Percentiles rank a stretch among this genome's conserved stretches.
Evolutionary conservation across 805 yeast genomes (phyloP).

Genomic region (Yamadazyma kitorensis): DNA sequence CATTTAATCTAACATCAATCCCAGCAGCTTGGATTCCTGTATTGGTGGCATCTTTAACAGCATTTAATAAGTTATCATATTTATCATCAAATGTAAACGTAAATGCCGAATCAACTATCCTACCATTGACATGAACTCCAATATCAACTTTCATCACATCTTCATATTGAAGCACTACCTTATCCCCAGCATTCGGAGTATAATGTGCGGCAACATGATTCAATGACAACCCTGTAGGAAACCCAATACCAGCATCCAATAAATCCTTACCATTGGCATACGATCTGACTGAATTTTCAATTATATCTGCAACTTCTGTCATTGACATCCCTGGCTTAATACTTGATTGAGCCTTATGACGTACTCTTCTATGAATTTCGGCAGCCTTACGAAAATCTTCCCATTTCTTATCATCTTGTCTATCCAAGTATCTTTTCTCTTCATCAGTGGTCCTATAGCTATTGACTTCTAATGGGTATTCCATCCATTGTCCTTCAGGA

Average conservation of each 20-base stretch:
- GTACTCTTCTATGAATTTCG: constrained; percentile 89
- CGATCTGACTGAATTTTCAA: constrained; percentile 80
- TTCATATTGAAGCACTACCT: constrained; percentile 70
- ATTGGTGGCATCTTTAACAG: constrained; percentile 90
- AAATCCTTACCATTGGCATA: constrained; percentile 66
- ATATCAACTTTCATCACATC: constrained; percentile 97
- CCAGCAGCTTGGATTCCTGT: constrained; percentile 94
- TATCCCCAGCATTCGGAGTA: constrained; percentile 95
- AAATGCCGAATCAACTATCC: constrained; percentile 92
- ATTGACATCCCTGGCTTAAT: constrained; percentile 91
- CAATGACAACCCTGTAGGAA: constrained; percentile 95
- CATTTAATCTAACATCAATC: constrained; percentile 91
- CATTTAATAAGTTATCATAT: constrained; percentile 75
- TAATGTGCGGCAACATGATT: constrained; percentile 97
- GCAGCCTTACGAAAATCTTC: constrained; percentile 94
- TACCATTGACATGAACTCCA: constrained; percentile 95
- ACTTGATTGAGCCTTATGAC: constrained; percentile 69
- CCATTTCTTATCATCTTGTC: constrained; percentile 61
- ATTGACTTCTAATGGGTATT: constrained; percentile 65
- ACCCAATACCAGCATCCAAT: constrained; percentile 82
- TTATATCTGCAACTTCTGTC: constrained; percentile 83
- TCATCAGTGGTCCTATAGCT: constrained; percentile 77
- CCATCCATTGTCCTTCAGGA: constrained; percentile 88
- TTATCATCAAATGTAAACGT: constrained; percentile 83
- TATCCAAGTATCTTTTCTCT: constrained; percentile 77